A percentile compares a stretch with the other conserved stretches of the same genome.
Evolutionary conservation across 192 early-diverging fungal genomes (phyloP).

Genomic region (Mortierella claussenii): DNA sequence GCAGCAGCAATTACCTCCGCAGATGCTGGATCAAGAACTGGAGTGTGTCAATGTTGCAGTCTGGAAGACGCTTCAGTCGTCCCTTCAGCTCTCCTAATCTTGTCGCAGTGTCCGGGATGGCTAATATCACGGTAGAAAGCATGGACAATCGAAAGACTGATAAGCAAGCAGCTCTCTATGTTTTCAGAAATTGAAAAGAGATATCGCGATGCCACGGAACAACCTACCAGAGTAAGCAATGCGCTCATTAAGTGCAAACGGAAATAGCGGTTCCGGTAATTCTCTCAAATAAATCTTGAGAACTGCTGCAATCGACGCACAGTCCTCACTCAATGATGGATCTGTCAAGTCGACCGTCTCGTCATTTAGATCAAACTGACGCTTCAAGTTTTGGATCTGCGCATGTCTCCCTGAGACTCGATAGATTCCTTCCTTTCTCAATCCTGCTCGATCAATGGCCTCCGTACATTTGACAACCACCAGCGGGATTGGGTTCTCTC

Average conservation of each 20-base stretch:
- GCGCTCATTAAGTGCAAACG: slow-evolving; percentile 63
- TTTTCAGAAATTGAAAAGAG: no score
- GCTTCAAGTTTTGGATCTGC: slow-evolving; percentile 41
- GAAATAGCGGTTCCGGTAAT: slow-evolving; percentile 69
- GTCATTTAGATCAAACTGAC: slow-evolving; percentile 37
- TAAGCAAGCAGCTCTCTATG: no score
- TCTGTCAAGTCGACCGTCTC: slow-evolving; percentile 36
- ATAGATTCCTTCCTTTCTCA: slow-evolving; percentile 42
- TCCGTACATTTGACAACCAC: slow-evolving; percentile 44
- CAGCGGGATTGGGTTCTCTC: slow-evolving; percentile 32
- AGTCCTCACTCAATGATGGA: slow-evolving; percentile 58
- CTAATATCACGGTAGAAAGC: no score
- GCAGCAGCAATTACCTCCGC: slow-evolving; percentile 52
- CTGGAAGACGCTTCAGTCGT: slow-evolving; percentile 54
- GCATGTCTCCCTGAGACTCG: slow-evolving; percentile 48
- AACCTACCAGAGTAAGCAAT: slow-evolving; percentile 64
- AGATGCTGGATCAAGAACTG: slow-evolving; percentile 68
- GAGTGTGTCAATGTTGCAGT: slow-evolving; percentile 63
- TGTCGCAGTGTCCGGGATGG: slow-evolving; percentile 51
- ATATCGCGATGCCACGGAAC: no score
- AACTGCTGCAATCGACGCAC: slow-evolving; percentile 67
- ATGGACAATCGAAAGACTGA: no score
- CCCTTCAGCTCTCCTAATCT: slow-evolving; percentile 52
- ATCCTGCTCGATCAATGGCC: slow-evolving; percentile 43
- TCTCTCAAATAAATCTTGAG: slow-evolving; percentile 75